phyloP scores from a whole-genome alignment of 2,329 filamentous ascomycete genomes.

The Teratosphaeria epicoccoides region DNA sequence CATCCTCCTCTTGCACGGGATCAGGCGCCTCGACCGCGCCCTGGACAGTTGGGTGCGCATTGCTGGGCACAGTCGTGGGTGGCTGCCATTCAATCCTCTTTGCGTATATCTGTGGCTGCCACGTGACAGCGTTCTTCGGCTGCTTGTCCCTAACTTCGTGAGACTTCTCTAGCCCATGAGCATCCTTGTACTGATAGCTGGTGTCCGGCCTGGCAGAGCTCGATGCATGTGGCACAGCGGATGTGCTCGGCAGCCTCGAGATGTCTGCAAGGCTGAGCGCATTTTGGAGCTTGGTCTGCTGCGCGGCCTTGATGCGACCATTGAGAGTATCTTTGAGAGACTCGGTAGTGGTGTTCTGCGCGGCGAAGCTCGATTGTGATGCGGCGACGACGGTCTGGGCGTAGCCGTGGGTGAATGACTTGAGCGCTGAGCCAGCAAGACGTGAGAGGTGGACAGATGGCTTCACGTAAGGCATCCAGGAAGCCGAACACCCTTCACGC shows the following conservation, averaged over 20 bases:
- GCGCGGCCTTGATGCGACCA: slow-evolving; percentile 36
- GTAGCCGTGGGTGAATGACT: slow-evolving; percentile 96
- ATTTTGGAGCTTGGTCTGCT: slow-evolving; percentile 22
- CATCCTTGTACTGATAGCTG: slow-evolving; percentile 20
- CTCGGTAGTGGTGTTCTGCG: slow-evolving; percentile 48
- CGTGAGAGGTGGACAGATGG: slow-evolving; percentile 78
- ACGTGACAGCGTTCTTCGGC: slow-evolving; percentile 57
- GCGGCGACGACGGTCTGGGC: slow-evolving; percentile 95
- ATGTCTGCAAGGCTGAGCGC: slow-evolving; percentile 20
- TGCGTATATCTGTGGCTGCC: slow-evolving; percentile 83
- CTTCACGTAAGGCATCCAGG: slow-evolving; percentile 77
- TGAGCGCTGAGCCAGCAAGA: slow-evolving; percentile 55
- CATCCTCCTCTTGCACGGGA: slow-evolving; percentile 21
- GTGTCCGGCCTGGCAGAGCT: slow-evolving; percentile 19
- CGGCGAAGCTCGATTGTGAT: slow-evolving; percentile 71
- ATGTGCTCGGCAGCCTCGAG: slow-evolving; percentile 27
- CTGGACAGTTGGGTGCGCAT: slow-evolving; percentile 8
- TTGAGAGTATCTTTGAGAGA: slow-evolving; percentile 41
- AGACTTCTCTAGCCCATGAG: slow-evolving; percentile 68
- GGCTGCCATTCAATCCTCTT: slow-evolving; percentile 83
- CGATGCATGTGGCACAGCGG: slow-evolving; percentile 19
- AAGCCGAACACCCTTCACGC: slow-evolving; percentile 53
- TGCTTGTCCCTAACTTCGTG: slow-evolving; percentile 81
- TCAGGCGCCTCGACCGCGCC: slow-evolving; percentile 26
- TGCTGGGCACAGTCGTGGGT: slow-evolving; percentile 28